Base-by-base conservation (phyloP, 2,329 filamentous ascomycete genomes). In the Conoideocrella luteorostrata region DNA sequence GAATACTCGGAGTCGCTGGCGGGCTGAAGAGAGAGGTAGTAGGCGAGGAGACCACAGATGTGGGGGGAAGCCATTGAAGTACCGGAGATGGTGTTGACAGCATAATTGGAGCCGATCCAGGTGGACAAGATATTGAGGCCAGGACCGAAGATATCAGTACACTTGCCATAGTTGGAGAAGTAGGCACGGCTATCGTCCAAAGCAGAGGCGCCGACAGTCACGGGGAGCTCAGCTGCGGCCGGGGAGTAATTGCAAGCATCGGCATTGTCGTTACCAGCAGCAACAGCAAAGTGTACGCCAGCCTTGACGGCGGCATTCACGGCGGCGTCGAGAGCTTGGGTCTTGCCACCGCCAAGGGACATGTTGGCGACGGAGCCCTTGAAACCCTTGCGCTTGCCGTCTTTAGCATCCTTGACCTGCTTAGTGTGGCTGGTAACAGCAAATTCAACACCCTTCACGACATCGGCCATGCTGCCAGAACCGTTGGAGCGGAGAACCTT, bases 91-190 rank as follows among this genome's bases (percentile, higher is more conserved):
- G 88, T 96, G 83, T 98, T 98, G 74, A 88, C 81, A 61, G 93
- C 91, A 61, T 91, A 84, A 70, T 93, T 86, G 80, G 85, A 91
- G 65, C 94, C 93, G 59, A 95, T 95, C 93, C 93, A 98, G 66
- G 93, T 97, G 53, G 93, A 98, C 59, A 88, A 80, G 60, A 98
- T 95, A 83, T 89, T 95, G 60, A 96, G 78, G 62, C 93, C 93
- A 49, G 93, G 93, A 51, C 90, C 93, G 61, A 98, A 98, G 77
- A 98, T 95, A 71, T 98, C 93, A 66, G 91, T 95, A 80, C 93
- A 98, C 78, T 91, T 93, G 68, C 93, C 93, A 69, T 84, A 97
- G 86, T 98, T 98, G 81, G 94, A 98, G 83, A 98, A 98, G 81
- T 97, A 98, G 53, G 93, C 93, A 71, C 93, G 91, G 77, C 88